Conservation (phyloP, 2,329 filamentous ascomycete genomes). For the Aaosphaeria arxii region DNA sequence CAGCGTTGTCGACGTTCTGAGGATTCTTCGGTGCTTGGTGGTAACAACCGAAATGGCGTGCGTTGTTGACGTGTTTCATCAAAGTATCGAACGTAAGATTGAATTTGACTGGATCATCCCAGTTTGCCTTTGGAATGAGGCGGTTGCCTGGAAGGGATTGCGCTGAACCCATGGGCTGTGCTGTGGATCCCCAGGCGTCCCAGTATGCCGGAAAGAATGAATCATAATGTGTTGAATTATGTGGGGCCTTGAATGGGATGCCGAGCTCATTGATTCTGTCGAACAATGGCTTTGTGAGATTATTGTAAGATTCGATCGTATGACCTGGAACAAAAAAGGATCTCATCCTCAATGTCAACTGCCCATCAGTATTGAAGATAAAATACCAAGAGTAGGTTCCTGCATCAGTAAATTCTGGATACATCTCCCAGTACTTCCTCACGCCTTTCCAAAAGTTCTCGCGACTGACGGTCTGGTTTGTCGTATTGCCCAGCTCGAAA, state of each 20-base stretch:
- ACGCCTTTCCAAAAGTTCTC: conserved; percentile 17
- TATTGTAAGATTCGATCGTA: conserved; percentile 11
- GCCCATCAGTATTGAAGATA: conserved; percentile 5
- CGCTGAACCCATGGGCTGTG: conserved; percentile 12
- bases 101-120: conserved; percentile 9
- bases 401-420: conserved; percentile 11
- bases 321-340: conserved; percentile 16
- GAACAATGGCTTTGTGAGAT: conserved; percentile 10
- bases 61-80: conserved; percentile 6
- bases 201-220: conserved; percentile 12
- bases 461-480: conserved; percentile 15
- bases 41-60: conserved; percentile 13
- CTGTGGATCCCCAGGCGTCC: conserved; percentile 8
- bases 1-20: conserved; percentile 15
- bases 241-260: conserved; percentile 9
- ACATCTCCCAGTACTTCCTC: conserved; percentile 9
- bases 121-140: conserved; percentile 18
- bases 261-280: conserved; percentile 8
- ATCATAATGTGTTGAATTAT: background rate
- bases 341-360: conserved; percentile 6
- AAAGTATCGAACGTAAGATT: conserved; percentile 44
- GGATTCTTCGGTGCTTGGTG: conserved; percentile 14
- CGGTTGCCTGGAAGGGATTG: conserved; percentile 20
- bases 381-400: conserved; percentile 15
- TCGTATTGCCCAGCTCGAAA: conserved; percentile 17